Evolutionary conservation across 306 rosid species (phyloP).

Genomic region (Gastrolobium bilobum): DNA sequence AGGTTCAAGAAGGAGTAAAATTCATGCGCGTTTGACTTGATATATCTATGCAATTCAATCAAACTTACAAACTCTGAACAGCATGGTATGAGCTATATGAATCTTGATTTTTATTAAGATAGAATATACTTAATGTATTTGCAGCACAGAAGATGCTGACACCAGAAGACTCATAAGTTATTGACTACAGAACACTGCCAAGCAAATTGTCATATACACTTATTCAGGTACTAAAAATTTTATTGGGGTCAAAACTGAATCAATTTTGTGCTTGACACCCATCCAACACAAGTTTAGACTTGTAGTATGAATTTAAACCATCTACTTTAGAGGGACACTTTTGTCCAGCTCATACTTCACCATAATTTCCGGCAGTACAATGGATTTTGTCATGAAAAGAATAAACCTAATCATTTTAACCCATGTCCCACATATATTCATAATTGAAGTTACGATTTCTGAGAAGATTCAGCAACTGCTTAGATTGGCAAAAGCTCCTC

Average conservation of each 20-base stretch:
- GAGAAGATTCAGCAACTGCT: slow-evolving; percentile 30
- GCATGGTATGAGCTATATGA: slow-evolving; percentile 9
- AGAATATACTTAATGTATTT: slow-evolving; percentile 15
- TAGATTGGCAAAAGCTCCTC: not conserved
- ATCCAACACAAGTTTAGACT: slow-evolving; percentile 13
- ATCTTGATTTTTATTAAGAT: slow-evolving; percentile 31
- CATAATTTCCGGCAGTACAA: not conserved
- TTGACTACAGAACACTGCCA: slow-evolving; percentile 9
- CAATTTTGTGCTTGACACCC: slow-evolving; percentile 28
- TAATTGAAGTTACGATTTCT: slow-evolving; percentile 16
- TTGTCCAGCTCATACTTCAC: not conserved
- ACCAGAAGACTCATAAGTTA: slow-evolving; percentile 20
- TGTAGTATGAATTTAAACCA: slow-evolving; percentile 33
- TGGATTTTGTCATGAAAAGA: slow-evolving; percentile 34
- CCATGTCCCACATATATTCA: slow-evolving; percentile 10
- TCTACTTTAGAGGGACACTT: slow-evolving; percentile 20
- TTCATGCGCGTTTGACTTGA: slow-evolving; percentile 8
- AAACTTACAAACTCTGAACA: not conserved
- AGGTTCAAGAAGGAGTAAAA: slow-evolving; percentile 20
- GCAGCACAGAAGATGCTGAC: slow-evolving; percentile 36
- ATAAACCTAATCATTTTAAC: slow-evolving; percentile 15
- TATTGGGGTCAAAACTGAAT: not conserved
- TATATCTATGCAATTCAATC: slow-evolving; percentile 7
- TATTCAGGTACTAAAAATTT: slow-evolving; percentile 2
- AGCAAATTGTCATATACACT: slow-evolving; percentile 18